Percentiles rank a stretch among this genome's conserved stretches.
phyloP scores from a whole-genome alignment of 805 yeast species.

The Saturnispora bothae region DNA sequence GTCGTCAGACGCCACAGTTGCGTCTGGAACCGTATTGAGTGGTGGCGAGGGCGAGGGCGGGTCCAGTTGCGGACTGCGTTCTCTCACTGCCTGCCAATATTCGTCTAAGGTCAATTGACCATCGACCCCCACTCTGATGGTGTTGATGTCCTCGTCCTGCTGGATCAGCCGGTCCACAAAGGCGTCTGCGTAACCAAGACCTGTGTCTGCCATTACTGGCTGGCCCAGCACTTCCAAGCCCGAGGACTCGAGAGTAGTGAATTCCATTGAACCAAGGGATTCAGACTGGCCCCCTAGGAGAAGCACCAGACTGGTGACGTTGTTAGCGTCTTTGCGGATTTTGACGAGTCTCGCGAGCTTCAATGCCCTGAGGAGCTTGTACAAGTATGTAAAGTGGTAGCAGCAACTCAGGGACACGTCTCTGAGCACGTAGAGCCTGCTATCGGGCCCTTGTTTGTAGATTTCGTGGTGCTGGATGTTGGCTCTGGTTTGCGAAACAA shows the following conservation, averaged over 20 bases:
- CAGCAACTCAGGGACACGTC: constrained; percentile 30
- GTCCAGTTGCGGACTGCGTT: not conserved
- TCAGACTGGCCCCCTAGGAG: constrained; percentile 15
- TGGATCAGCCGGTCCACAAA: constrained; percentile 23
- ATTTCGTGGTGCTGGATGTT: constrained; percentile 52
- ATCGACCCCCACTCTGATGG: constrained; percentile 19
- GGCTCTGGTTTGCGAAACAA: constrained; percentile 51
- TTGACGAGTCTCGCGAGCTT: constrained; percentile 42
- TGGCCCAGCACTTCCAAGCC: constrained; percentile 8
- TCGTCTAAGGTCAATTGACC: constrained; percentile 26
- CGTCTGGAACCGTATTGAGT: not conserved
- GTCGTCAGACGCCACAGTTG: constrained; percentile 1
- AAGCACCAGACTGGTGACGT: constrained; percentile 26
- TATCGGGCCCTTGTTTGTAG: constrained; percentile 14
- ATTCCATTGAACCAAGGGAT: constrained; percentile 23
- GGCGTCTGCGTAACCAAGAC: constrained; percentile 20
- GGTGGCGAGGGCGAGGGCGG: not conserved
- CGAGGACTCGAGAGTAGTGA: constrained; percentile 22
- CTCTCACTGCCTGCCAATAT: constrained; percentile 10
- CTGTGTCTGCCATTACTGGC: not conserved
- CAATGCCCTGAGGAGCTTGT: constrained; percentile 38
- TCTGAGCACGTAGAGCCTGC: constrained; percentile 4
- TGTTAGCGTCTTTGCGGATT: constrained; percentile 43
- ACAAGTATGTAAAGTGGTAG: constrained; percentile 40
- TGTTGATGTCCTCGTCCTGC: constrained; percentile 26